phyloP scores from a whole-genome alignment of 1,284 basidiomycete genomes.

The Malassezia globosa region DNA sequence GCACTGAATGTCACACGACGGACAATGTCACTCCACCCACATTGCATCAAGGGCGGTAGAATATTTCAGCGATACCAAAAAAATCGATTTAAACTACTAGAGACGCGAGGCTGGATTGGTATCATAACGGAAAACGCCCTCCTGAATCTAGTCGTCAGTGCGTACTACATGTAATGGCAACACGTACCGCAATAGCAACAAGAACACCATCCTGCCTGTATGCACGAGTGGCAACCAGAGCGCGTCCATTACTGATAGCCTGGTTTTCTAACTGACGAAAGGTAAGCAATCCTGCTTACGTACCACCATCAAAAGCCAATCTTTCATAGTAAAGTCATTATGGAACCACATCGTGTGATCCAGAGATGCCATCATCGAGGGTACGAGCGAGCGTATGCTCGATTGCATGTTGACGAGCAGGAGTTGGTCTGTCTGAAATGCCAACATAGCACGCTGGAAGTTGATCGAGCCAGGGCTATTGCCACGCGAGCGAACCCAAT shows the following conservation, averaged over 20 bases:
- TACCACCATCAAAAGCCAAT: constrained; percentile 42
- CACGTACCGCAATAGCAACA: constrained; percentile 29
- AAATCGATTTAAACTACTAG: not conserved
- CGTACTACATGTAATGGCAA: no score
- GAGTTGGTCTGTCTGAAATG: constrained; percentile 20
- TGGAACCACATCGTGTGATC: constrained; percentile 47
- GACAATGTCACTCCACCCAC: no score
- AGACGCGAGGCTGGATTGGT: not conserved
- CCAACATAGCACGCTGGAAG: constrained; percentile 38
- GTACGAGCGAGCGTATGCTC: constrained; percentile 20
- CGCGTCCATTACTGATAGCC: constrained; percentile 35
- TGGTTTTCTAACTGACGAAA: constrained; percentile 46
- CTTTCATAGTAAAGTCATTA: constrained; percentile 32
- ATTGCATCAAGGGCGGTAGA: no score
- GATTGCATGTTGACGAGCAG: constrained; percentile 32
- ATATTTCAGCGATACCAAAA: not conserved
- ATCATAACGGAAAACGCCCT: constrained; percentile 14
- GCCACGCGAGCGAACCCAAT: constrained; percentile 36
- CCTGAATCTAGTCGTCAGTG: constrained; percentile 8
- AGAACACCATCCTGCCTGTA: constrained; percentile 39
- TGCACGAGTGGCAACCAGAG: constrained; percentile 34
- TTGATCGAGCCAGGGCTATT: constrained; percentile 25
- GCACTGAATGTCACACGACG: no score
- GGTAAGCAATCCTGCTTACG: constrained; percentile 20
- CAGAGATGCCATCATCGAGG: constrained; percentile 44